Percentiles rank a stretch among this genome's conserved stretches.
These are phyloP conservation scores for Pythium aquatile DNA, from an alignment of 352 stramenopile genomes.

Conservation along the genomic window DNA sequence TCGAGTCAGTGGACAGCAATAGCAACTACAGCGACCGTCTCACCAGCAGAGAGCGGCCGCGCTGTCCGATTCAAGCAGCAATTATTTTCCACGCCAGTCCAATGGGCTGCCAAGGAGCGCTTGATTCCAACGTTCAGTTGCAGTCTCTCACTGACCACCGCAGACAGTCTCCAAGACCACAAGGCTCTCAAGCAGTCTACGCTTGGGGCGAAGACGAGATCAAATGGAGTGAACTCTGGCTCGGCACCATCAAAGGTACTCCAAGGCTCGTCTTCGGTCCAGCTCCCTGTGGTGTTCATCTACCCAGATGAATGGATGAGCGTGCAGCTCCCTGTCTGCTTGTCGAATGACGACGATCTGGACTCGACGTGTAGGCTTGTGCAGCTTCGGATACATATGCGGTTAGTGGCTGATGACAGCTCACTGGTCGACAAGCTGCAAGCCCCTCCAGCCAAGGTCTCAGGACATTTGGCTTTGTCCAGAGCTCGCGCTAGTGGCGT, in stretches of 20 bases:
- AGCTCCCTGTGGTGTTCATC: slow-evolving; percentile 20
- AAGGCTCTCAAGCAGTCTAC: not conserved
- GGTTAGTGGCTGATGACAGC: not conserved
- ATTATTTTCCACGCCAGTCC: not conserved
- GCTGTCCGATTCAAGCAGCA: slow-evolving; percentile 4
- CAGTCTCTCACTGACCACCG: not conserved
- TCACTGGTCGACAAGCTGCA: not conserved
- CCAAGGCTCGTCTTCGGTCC: not conserved
- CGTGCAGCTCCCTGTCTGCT: not conserved
- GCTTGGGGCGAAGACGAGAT: not conserved
- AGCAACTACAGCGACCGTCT: not conserved
- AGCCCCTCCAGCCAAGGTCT: not conserved
- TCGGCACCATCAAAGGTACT: not conserved
- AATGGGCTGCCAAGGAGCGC: slow-evolving; percentile 25
- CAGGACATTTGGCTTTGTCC: slow-evolving; percentile 13
- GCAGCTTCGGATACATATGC: slow-evolving; percentile 6
- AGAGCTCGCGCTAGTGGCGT: not conserved
- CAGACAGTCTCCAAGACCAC: not conserved
- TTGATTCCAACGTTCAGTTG: slow-evolving; percentile 15
- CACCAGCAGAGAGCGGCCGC: not conserved
- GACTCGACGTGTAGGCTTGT: not conserved
- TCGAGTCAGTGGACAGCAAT: slow-evolving; percentile 13
- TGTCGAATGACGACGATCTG: not conserved
- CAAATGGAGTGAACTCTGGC: not conserved
- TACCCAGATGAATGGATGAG: slow-evolving; percentile 17